These are phyloP conservation scores for Penicillium cinerascens DNA, from an alignment of 495 filamentous ascomycete species.

Conservation along the genomic window DNA sequence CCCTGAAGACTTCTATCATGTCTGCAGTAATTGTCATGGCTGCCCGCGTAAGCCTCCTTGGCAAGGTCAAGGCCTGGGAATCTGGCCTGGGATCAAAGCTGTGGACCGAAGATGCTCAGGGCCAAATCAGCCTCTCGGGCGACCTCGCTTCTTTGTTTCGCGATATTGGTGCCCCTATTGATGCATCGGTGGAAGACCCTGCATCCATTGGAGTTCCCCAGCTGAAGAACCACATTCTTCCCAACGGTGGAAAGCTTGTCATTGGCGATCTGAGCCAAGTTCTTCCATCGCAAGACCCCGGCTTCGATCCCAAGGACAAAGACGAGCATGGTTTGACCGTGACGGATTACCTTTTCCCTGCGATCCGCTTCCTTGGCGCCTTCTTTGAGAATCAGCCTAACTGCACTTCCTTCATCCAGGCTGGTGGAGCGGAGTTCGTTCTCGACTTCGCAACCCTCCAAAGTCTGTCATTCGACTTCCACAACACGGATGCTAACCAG, in stretches of 20 bases:
- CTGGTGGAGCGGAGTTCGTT: slow-evolving; percentile 78
- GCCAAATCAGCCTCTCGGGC: slow-evolving; percentile 30
- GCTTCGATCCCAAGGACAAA: slow-evolving; percentile 45
- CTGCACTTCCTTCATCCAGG: slow-evolving; percentile 70
- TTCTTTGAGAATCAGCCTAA: slow-evolving; percentile 75
- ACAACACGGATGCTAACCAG: slow-evolving; percentile 58
- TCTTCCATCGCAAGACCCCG: slow-evolving; percentile 22
- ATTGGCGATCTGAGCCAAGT: slow-evolving; percentile 32
- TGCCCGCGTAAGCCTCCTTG: slow-evolving; percentile 67
- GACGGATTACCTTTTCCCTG: slow-evolving; percentile 67
- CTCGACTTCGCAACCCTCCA: slow-evolving; percentile 78
- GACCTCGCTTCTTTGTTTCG: slow-evolving; percentile 32
- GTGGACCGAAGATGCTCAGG: slow-evolving; percentile 53
- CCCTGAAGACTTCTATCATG: slow-evolving; percentile 73
- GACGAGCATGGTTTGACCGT: slow-evolving; percentile 49
- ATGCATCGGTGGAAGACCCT: slow-evolving; percentile 27
- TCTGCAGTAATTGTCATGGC: slow-evolving; percentile 80
- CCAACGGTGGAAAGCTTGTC: slow-evolving; percentile 36
- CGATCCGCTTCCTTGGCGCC: slow-evolving; percentile 69
- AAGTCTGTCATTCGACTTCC: slow-evolving; percentile 72
- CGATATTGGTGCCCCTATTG: slow-evolving; percentile 30
- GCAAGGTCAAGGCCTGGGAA: slow-evolving; percentile 60
- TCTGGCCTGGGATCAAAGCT: slow-evolving; percentile 76
- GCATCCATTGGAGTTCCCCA: slow-evolving; percentile 30
- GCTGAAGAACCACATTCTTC: slow-evolving; percentile 32